Base-by-base conservation (phyloP, 176 grass and related monocot genomes). In the Bonia amplexicaulis region DNA sequence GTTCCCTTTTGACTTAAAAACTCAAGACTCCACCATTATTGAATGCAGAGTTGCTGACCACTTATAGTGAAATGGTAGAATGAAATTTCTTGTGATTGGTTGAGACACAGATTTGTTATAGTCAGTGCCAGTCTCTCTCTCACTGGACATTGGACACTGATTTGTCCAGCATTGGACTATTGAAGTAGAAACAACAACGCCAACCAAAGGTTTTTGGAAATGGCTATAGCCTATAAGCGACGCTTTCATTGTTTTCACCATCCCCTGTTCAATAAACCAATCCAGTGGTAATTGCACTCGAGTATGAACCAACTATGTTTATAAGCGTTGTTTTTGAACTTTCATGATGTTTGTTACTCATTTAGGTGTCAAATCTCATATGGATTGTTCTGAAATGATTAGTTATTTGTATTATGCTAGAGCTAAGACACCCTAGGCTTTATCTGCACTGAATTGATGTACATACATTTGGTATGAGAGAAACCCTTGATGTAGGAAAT, bases 361-460 rank as follows among this genome's bases (percentile, higher is more conserved):
- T 62, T 67, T 81, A 41, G 64, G 35, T 64, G 57, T 75, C 72
- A 76, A 29, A 67, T 84, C 14, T 29, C 17, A 31, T 19, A 27
- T 45, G 72, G 35, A 84, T 66, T 84, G 16, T 79, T 15, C 15
- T 73, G 31, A 83, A 54, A 74, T 71, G 51, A 65, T 69, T 59
- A 23, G 0, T 72, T 65, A 53, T 74, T 76, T 22, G 19, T 12
- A n/a, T 8, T 6, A 84, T 76, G 80, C 37, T 82, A 45, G 37
- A 20, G 60, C 77, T 35, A 49, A 65, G 9, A 48, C 26, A 79
- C 16, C 41, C 40, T 26, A 79, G 57, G n/a, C 19, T 79, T 48
- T 65, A 33, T 79, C 76, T 78, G 57, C 54, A 78, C 19, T 78
- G 39, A n/a, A 63, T 42, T 62, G 22, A 33, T 33, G 15, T 29